A percentile compares a stretch with the other conserved stretches of the same genome.
Conservation (phyloP, 2,329 filamentous ascomycete species). For the Penicillium psychrosexuale region DNA sequence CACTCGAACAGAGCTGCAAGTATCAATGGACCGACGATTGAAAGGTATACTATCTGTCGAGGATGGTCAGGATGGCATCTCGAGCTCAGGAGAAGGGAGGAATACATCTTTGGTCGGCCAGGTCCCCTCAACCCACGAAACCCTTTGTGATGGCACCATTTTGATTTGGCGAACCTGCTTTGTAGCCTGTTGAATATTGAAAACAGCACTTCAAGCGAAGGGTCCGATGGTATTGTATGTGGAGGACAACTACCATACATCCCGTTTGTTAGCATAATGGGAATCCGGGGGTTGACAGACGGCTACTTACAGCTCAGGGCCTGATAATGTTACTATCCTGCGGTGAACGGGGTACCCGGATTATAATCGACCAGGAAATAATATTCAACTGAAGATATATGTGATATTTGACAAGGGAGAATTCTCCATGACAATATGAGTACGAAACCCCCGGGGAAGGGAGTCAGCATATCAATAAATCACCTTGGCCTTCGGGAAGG, state of each 20-base stretch:
- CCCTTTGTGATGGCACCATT: background rate
- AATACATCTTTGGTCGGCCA: slow-evolving; percentile 20
- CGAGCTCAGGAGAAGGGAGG: too few relatives aligned
- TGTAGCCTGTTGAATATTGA: background rate
- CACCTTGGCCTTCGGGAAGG: background rate
- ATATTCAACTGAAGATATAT: background rate
- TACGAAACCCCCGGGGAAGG: background rate
- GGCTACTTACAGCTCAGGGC: background rate
- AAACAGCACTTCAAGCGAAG: background rate
- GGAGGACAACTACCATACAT: background rate
- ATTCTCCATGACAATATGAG: background rate
- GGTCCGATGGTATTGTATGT: background rate
- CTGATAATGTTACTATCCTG: background rate
- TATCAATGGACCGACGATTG: slow-evolving; percentile 78
- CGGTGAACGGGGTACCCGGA: background rate
- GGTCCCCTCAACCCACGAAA: background rate
- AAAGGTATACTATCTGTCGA: slow-evolving; percentile 74
- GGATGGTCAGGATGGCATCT: background rate
- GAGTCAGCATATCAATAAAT: background rate
- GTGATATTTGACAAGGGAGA: background rate
- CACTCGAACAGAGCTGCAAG: slow-evolving; percentile 84
- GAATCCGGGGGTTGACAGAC: background rate
- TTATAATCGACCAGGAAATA: background rate
- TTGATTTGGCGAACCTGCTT: background rate
- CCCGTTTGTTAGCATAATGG: background rate